These are phyloP conservation scores for Clarireedia monteithiana DNA, from an alignment of 2,329 filamentous ascomycete species.

Conservation along the genomic window DNA sequence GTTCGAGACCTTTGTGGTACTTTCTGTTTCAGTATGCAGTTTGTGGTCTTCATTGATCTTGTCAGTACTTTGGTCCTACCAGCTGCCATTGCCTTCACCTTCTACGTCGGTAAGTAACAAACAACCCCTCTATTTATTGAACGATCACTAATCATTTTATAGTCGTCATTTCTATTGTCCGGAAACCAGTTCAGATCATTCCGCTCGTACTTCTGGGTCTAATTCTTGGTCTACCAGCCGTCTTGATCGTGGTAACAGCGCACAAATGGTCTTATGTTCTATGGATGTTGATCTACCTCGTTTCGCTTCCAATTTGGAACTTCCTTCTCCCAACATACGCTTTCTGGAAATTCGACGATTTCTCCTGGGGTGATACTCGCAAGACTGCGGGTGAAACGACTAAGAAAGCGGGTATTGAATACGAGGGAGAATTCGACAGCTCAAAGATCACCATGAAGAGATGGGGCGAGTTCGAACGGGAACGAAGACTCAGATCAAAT, in stretches of 20 bases:
- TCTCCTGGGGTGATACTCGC: slow-evolving; percentile 96
- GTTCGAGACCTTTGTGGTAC: slow-evolving; percentile 95
- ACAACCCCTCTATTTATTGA: not conserved
- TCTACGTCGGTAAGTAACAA: slow-evolving; percentile 75
- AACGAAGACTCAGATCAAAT: slow-evolving; percentile 34
- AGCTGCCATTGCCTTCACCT: slow-evolving; percentile 92
- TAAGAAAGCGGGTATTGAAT: slow-evolving; percentile 79
- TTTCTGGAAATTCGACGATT: slow-evolving; percentile 99
- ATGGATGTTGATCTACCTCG: slow-evolving; percentile 95
- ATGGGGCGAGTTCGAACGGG: slow-evolving; percentile 92
- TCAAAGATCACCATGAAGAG: slow-evolving; percentile 99
- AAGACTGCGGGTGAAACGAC: slow-evolving; percentile 88
- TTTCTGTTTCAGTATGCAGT: slow-evolving; percentile 99
- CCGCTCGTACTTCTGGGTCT: slow-evolving; percentile 81
- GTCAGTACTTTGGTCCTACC: slow-evolving; percentile 91
- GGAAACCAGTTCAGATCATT: slow-evolving; percentile 72
- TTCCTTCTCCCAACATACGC: slow-evolving; percentile 90
- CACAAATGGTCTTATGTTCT: slow-evolving; percentile 86
- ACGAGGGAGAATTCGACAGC: slow-evolving; percentile 94
- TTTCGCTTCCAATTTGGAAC: slow-evolving; percentile 95
- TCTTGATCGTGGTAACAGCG: slow-evolving; percentile 88
- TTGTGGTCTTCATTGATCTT: slow-evolving; percentile 91
- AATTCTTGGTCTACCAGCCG: slow-evolving; percentile 86
- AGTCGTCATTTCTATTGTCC: slow-evolving; percentile 83
- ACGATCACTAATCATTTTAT: slow-evolving; percentile 14